Evolutionary conservation across 2,329 filamentous ascomycete genomes (phyloP).

Genomic region (Neofusicoccum ribis): DNA sequence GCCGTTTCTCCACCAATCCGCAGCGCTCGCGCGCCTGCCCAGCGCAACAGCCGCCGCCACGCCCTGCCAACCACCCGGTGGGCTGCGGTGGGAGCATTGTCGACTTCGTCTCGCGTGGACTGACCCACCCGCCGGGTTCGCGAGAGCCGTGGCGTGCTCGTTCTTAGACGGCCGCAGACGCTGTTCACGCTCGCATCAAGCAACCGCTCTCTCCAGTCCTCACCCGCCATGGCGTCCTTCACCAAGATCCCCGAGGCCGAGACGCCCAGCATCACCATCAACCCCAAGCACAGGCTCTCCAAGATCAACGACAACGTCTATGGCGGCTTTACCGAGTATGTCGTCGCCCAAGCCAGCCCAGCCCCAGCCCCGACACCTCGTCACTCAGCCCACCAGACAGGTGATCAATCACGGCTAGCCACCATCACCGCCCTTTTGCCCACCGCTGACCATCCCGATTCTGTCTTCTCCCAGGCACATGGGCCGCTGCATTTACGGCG

Average conservation of each 20-base stretch:
- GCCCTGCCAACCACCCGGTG: background rate
- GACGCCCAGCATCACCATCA: conserved; percentile 64
- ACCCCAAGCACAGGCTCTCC: conserved; percentile 64
- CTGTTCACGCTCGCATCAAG: background rate
- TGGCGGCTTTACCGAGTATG: conserved; percentile 80
- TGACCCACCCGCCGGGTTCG: conserved; percentile 5
- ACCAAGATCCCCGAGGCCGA: conserved; percentile 65
- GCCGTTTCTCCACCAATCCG: conserved; percentile 16
- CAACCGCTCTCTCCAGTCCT: background rate
- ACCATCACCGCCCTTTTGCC: conserved; percentile 27
- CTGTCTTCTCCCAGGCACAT: conserved; percentile 63
- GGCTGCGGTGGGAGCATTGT: conserved; percentile 6
- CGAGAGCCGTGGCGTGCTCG: conserved; percentile 7
- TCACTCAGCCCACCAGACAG: conserved; percentile 6
- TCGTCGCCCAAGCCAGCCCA: background rate
- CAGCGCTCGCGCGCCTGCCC: background rate
- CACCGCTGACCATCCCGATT: conserved; percentile 1
- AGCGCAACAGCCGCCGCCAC: background rate
- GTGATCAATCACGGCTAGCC: conserved; percentile 7
- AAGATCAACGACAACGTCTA: conserved; percentile 81
- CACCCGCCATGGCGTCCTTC: conserved; percentile 66
- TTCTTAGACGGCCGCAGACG: conserved; percentile 10
- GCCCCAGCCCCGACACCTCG: background rate
- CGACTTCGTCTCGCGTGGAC: background rate
- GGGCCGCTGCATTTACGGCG: conserved; percentile 85